Evolutionary conservation across 805 yeast genomes (phyloP), one percentile per base, ranked within the genome.

Genomic region (Saccharomycopsis sp.): DNA sequence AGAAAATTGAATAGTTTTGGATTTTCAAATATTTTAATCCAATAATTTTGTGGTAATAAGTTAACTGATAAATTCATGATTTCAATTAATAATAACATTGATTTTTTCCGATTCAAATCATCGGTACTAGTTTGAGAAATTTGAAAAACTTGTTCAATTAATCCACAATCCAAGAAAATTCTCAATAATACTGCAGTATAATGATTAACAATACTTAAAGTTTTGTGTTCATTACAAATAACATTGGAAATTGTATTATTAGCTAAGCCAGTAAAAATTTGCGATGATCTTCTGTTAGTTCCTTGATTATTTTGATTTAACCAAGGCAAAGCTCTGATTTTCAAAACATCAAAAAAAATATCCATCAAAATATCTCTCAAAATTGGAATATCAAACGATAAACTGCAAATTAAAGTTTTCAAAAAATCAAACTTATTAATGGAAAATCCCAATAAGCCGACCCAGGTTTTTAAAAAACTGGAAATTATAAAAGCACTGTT

Each of bases 391-490:
- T 75, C 76, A 39, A 70, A 66, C n/a, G 63, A 58, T 32, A 92
- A 61, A 54, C 87, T 79, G 32, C 66, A 58, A 2, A 88, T 59
- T 21, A 88, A 60, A 39, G 74, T 73, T 31, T 61, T 63, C 18
- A 88, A 53, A 8, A 79, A 69, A 41, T 63, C 61, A 46, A 74
- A 78, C 44, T 74, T 60, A 48, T 77, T 64, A 41, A 70, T 65
- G 1, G 81, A 69, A 50, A 79, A 72, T 13, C 79, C 72, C 45
- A 79, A 67, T 9, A 87, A 52, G 0, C 98, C 99, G 10, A 81
- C 67, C 75, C 89, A 79, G 26, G 76, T 68, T 46, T 84, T 81
- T 36, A 89, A 58, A 19, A 84, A 60, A 3, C 70, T 55, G 0
- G 81, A 61, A 2, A 89, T 56, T 6, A 85, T 63, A 32, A 71